Percentiles rank a stretch among this genome's conserved stretches.
Conservation (phyloP, 169 alveolate species). For the Plasmodium ovale region DNA sequence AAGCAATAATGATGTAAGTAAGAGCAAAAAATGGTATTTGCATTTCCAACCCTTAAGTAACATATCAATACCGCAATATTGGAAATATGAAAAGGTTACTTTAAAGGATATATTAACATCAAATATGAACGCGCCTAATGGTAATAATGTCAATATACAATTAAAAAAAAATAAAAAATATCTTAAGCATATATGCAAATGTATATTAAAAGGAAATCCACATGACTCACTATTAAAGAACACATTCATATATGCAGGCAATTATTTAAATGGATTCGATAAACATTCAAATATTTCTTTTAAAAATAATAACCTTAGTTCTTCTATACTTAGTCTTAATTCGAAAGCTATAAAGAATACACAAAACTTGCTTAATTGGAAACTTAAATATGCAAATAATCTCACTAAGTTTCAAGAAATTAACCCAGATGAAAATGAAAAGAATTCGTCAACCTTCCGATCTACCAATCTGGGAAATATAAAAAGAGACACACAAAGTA, state of each 20-base stretch:
- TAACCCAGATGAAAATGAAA: conserved; percentile 22
- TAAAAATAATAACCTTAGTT: conserved; percentile 25
- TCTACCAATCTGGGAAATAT: background rate
- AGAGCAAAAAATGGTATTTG: conserved; percentile 64
- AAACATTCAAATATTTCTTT: conserved; percentile 4
- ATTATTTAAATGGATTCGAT: conserved; percentile 25
- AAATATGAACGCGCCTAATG: conserved; percentile 7
- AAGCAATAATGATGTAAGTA: conserved; percentile 17
- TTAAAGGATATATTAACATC: conserved; percentile 54
- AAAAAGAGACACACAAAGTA: conserved; percentile 1
- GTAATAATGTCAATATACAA: conserved; percentile 2
- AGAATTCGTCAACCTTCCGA: background rate
- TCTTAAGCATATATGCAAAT: conserved; percentile 39
- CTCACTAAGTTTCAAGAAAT: background rate
- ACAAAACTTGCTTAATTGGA: conserved; percentile 53
- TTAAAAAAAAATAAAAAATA: conserved; percentile 61
- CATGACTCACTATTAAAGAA: conserved; percentile 50
- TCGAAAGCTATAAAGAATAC: conserved; percentile 40
- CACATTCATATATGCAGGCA: conserved; percentile 26
- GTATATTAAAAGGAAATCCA: conserved; percentile 71
- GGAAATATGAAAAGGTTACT: conserved; percentile 76
- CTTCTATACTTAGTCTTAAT: conserved; percentile 44
- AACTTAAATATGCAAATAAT: conserved; percentile 50
- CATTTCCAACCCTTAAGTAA: conserved; percentile 63
- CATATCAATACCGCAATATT: conserved; percentile 66